These are phyloP conservation scores for Pestalotiopsis fici DNA, from an alignment of 2,329 filamentous ascomycete genomes.

Conservation along the genomic window DNA sequence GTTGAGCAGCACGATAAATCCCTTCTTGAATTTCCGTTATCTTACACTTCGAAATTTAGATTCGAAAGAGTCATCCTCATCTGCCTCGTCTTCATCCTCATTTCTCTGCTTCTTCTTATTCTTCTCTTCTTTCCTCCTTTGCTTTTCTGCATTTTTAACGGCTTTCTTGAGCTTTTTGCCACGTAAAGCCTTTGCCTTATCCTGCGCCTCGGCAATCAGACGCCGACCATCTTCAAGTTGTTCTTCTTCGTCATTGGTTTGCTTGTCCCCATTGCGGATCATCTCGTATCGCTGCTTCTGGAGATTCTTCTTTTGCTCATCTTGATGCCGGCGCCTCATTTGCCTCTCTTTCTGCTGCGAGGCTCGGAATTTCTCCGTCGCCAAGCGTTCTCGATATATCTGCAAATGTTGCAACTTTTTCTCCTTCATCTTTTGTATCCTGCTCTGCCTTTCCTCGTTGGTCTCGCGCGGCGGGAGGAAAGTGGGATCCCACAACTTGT, in stretches of 20 bases:
- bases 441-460: neutral
- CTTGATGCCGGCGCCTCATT: neutral
- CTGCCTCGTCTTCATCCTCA: neutral
- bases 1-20: neutral
- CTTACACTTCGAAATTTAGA: neutral
- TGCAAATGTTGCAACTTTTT: neutral
- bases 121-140: neutral
- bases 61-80: constrained; percentile 1
- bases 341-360: neutral
- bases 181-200: neutral
- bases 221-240: neutral
- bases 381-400: neutral
- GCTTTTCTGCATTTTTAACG: neutral
- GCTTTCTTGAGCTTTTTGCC: constrained; percentile 9
- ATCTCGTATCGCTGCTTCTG: neutral
- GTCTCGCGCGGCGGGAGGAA: neutral
- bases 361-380: neutral
- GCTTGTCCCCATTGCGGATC: neutral
- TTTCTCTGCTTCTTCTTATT: neutral
- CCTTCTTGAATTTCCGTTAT: neutral
- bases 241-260: neutral
- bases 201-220: neutral
- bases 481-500: constrained; percentile 4
- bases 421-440: neutral
- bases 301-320: neutral